A percentile compares a stretch with the other conserved stretches of the same genome.
These are phyloP conservation scores for Ceratobasidium sp. DNA, from an alignment of 1,284 basidiomycete species.

Conservation along the genomic window DNA sequence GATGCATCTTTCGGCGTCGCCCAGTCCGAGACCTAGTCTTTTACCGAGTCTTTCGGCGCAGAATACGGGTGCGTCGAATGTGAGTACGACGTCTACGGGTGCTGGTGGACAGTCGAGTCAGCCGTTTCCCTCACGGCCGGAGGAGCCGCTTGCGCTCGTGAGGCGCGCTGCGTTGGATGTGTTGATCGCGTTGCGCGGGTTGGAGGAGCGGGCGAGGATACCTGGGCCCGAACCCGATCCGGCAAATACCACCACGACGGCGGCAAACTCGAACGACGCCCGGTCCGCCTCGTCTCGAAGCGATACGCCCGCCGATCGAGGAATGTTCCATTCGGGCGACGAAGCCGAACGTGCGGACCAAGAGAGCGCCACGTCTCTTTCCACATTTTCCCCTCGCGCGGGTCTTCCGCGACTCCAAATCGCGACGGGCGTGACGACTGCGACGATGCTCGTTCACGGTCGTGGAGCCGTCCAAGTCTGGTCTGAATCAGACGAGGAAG, in stretches of 20 bases:
- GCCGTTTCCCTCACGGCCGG: constrained; percentile 28
- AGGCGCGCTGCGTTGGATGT: constrained; percentile 82
- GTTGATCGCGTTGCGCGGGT: constrained; percentile 75
- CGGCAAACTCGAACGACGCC: constrained; percentile 71
- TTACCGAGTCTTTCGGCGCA: not conserved
- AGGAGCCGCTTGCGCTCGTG: constrained; percentile 74
- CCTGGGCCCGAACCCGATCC: constrained; percentile 47
- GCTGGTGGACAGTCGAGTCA: not conserved
- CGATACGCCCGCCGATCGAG: constrained; percentile 49
- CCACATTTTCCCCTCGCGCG: constrained; percentile 55
- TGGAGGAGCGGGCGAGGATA: constrained; percentile 55
- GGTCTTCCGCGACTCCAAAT: constrained; percentile 33
- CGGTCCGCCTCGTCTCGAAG: constrained; percentile 65
- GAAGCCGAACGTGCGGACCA: constrained; percentile 65
- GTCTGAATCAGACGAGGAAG: constrained; percentile 76
- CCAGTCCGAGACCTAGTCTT: constrained; percentile 42
- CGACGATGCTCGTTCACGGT: constrained; percentile 73
- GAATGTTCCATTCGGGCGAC: constrained; percentile 65
- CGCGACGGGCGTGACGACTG: constrained; percentile 21
- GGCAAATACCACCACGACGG: constrained; percentile 25
- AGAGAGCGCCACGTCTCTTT: constrained; percentile 54
- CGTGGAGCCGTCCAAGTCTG: constrained; percentile 77
- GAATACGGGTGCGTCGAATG: constrained; percentile 21
- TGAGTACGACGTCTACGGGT: not conserved
- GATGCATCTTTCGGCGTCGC: no score